These are phyloP conservation scores for Hypsizygus marmoreus DNA, from an alignment of 768 basidiomycete species.

Conservation along the genomic window DNA sequence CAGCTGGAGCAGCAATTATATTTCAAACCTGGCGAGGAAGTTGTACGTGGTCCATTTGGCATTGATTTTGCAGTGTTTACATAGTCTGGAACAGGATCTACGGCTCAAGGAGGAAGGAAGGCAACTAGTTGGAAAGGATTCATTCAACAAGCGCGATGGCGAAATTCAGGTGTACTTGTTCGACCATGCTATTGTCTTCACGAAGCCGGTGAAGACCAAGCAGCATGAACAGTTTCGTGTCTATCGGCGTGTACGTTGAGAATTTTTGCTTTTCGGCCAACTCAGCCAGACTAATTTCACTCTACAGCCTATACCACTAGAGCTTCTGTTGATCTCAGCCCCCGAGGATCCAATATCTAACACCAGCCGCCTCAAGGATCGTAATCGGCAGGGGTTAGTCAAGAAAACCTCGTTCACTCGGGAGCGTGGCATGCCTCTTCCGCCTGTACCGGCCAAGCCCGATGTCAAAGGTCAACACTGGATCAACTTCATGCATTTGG, in stretches of 20 bases:
- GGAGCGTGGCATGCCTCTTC: constrained; percentile 39
- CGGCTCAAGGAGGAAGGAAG: constrained; percentile 85
- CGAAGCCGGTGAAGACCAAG: constrained; percentile 79
- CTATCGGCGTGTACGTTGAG: constrained; percentile 77
- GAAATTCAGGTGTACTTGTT: constrained; percentile 94
- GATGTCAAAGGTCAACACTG: constrained; percentile 83
- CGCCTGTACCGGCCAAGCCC: constrained; percentile 54
- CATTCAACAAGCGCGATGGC: constrained; percentile 86
- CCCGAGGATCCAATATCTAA: constrained; percentile 60
- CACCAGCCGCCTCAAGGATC: constrained; percentile 35
- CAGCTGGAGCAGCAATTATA: constrained; percentile 92
- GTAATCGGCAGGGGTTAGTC: constrained; percentile 46
- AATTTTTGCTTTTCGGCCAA: too few relatives aligned
- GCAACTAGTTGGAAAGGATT: constrained; percentile 89
- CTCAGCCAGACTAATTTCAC: background rate
- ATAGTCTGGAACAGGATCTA: constrained; percentile 65
- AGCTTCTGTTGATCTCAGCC: constrained; percentile 81
- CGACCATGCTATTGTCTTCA: constrained; percentile 95
- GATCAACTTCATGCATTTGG: constrained; percentile 92
- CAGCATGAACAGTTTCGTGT: constrained; percentile 93
- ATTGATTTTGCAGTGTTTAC: background rate
- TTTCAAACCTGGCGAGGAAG: constrained; percentile 87
- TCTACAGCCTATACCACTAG: constrained; percentile 89
- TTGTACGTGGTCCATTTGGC: constrained; percentile 52
- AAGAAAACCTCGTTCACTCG: constrained; percentile 46